phyloP scores from a whole-genome alignment of 495 filamentous ascomycete genomes.

The Xeromyces bisporus region DNA sequence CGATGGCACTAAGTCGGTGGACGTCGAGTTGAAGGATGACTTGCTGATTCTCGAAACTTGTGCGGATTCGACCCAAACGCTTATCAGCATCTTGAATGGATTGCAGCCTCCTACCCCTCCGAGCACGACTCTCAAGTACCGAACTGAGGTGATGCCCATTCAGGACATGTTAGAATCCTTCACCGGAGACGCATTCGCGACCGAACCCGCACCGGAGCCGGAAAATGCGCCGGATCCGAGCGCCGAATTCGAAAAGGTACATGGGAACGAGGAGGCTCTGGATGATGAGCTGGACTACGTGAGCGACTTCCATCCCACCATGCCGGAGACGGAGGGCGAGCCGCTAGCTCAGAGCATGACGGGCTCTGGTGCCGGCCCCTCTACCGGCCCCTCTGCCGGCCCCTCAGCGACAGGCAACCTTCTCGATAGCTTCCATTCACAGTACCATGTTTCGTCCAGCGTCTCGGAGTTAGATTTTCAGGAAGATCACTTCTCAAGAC shows the following conservation, averaged over 20 bases:
- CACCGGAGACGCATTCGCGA: constrained; percentile 61
- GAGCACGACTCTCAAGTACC: constrained; percentile 65
- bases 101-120: constrained; percentile 70
- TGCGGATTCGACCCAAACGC: constrained; percentile 90
- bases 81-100: constrained; percentile 64
- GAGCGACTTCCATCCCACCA: constrained; percentile 42
- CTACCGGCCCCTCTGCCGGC: constrained; percentile 12
- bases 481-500: constrained; percentile 63
- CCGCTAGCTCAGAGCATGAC: constrained; percentile 29
- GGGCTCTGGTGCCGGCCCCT: constrained; percentile 13
- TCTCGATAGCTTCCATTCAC: constrained; percentile 44
- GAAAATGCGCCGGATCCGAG: constrained; percentile 5
- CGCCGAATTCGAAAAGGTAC: constrained; percentile 5
- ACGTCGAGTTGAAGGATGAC: constrained; percentile 68
- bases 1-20: constrained; percentile 45
- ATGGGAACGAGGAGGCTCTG: constrained; percentile 12
- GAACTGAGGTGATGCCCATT: constrained; percentile 70
- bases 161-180: constrained; percentile 82
- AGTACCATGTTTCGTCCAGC: constrained; percentile 34
- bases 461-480: constrained; percentile 45
- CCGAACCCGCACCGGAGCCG: constrained; percentile 10
- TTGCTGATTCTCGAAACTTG: constrained; percentile 85
- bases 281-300: constrained; percentile 44
- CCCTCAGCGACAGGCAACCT: constrained; percentile 33
- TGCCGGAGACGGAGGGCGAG: constrained; percentile 18